phyloP scores from a whole-genome alignment of 805 yeast species.

The Lipomyces lipofer region DNA sequence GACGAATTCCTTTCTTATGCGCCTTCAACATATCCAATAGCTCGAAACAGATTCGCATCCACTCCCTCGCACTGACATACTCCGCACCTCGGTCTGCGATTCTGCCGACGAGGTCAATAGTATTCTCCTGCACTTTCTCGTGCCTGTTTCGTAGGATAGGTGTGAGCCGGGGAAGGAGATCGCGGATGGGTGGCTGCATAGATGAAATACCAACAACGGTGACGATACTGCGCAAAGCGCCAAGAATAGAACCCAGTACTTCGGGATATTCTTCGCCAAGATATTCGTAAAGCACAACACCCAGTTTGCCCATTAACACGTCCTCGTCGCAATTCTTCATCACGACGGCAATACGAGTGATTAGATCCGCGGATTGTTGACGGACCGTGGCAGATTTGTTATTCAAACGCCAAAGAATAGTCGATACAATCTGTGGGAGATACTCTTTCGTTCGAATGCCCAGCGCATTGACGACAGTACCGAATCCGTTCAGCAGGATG shows the following conservation, averaged over 20 bases:
- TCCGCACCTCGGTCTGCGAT: constrained; percentile 82
- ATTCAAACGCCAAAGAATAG: constrained; percentile 69
- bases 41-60: constrained; percentile 96
- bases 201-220: constrained; percentile 57
- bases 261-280: constrained; percentile 95
- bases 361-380: constrained; percentile 80
- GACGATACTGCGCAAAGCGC: constrained; percentile 67
- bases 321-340: constrained; percentile 65
- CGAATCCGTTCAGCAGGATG: constrained; percentile 61
- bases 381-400: constrained; percentile 71
- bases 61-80: constrained; percentile 83
- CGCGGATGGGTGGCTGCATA: constrained; percentile 78
- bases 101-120: constrained; percentile 75
- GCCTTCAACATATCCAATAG: constrained; percentile 85
- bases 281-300: constrained; percentile 80
- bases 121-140: constrained; percentile 84
- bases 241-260: constrained; percentile 80
- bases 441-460: constrained; percentile 69
- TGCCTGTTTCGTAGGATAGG: constrained; percentile 89
- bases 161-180: constrained; percentile 80
- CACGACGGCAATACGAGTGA: constrained; percentile 64
- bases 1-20: constrained; percentile 69
- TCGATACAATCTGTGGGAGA: constrained; percentile 67
- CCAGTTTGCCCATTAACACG: constrained; percentile 62
- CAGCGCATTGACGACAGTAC: constrained; percentile 60